Conservation (phyloP, 2,329 filamentous ascomycete species). For the Aureobasidium namibiae region DNA sequence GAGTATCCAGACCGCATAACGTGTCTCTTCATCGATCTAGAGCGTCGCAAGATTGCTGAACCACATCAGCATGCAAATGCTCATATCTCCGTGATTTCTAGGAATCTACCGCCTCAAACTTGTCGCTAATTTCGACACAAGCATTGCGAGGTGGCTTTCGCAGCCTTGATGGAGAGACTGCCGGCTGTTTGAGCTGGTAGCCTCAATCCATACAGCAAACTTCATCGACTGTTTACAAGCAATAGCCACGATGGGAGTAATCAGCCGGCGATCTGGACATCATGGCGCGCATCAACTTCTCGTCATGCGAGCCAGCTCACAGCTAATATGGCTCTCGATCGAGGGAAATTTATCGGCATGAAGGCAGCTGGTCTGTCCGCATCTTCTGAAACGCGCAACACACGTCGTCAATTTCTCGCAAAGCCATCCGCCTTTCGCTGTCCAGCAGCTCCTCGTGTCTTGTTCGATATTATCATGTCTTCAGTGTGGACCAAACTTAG, state of each 20-base stretch:
- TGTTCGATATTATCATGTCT: background rate
- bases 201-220: background rate
- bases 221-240: background rate
- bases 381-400: conserved; percentile 8
- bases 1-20: background rate
- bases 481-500: background rate
- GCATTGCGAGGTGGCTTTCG: background rate
- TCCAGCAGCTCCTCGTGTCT: background rate
- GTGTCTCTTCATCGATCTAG: background rate
- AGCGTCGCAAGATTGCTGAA: background rate
- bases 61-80: background rate
- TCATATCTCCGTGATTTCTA: background rate
- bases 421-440: background rate
- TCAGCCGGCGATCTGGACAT: background rate
- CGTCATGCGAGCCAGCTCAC: background rate
- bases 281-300: no score
- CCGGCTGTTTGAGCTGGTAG: background rate
- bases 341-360: background rate
- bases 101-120: background rate
- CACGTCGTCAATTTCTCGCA: background rate
- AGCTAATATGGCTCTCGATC: background rate
- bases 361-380: conserved; percentile 5
- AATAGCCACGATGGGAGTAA: background rate
- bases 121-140: background rate
- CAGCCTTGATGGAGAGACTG: background rate